Evolutionary conservation across 169 alveolate genomes (phyloP).

Genomic region (Perkinsus olseni): DNA sequence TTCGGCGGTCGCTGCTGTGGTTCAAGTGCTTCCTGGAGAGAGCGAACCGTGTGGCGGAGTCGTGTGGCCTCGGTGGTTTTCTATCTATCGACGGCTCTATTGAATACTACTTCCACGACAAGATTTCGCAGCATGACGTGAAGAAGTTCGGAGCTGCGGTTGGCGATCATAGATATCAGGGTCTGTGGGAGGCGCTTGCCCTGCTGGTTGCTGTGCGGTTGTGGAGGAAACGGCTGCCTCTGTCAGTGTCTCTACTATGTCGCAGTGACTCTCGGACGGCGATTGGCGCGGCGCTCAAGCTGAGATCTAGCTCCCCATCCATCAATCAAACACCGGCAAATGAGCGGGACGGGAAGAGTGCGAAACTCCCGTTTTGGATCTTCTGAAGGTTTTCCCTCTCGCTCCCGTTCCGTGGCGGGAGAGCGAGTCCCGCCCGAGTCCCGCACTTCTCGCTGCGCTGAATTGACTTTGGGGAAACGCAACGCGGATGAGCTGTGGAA

Average conservation of each 20-base stretch:
- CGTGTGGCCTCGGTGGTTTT: neutral
- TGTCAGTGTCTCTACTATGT: neutral
- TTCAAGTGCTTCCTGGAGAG: neutral
- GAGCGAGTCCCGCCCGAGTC: no score
- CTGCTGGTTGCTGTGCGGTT: neutral
- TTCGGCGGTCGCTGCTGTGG: neutral
- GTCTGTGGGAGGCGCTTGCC: neutral
- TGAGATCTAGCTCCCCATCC: no score
- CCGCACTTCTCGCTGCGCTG: no score
- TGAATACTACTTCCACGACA: neutral
- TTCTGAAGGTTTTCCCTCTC: no score
- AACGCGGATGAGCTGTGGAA: no score
- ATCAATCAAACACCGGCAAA: no score
- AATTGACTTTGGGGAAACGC: no score
- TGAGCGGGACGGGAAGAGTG: no score
- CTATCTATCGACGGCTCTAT: neutral
- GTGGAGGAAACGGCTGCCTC: neutral
- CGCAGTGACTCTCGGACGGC: no score
- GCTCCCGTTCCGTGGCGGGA: no score
- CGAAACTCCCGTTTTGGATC: no score
- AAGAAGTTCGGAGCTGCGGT: neutral
- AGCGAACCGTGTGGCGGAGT: neutral
- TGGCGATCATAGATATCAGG: neutral
- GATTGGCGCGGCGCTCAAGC: no score
- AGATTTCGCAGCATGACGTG: neutral